Base-by-base conservation (phyloP, 2,329 filamentous ascomycete species). In the Metarhizium guizhouense region DNA sequence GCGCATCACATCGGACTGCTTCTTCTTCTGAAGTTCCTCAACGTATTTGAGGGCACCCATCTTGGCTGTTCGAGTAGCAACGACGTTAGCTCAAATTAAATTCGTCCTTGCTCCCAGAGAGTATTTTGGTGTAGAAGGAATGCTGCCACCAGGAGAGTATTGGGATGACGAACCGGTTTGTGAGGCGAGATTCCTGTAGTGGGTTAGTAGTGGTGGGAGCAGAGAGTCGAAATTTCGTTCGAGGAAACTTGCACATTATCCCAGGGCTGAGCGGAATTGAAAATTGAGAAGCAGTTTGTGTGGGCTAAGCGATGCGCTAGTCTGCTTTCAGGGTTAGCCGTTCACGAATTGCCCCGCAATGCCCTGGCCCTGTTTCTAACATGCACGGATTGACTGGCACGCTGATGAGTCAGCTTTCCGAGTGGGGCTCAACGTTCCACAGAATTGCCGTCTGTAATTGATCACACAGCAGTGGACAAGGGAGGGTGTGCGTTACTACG, bases 21-120 rank as follows among this genome's bases (percentile, higher is more conserved):
- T 99, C 90, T 96, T 96, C 91, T 99, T 97, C 80, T 96, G 91
- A 83, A 99, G 88, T 86, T 99, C 94, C 87, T 99, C 95, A 82
- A 99, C 90, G 84, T 96, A 99, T 84, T 99, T 99, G 80, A 96
- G 90, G 84, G 93, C 93, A 89, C 94, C 94, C 94, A 96, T 96
- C 85, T 93, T 83, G 75, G 72, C 80, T 82, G 66, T 68, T 61
- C 18, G 36, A 16, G 32, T 18, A 40, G 20, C 16, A 38, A 30
- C 20, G 16, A 18, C 42, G 51, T 59, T 47, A 58, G 54, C 36
- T 47, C 16, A 25, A 43, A 18, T 16, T 7, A 14, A 30, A 29
- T 29, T 29, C 20, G n/a, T 30, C 20, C 25, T 29, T 48, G 4
- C 45, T 48, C 30, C 13, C 42, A 16, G 5, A 8, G 8, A 47